Evolutionary conservation across 2,329 filamentous ascomycete species (phyloP), one percentile per base, ranked within the genome.

Genomic region (Aspergillus jensenii): DNA sequence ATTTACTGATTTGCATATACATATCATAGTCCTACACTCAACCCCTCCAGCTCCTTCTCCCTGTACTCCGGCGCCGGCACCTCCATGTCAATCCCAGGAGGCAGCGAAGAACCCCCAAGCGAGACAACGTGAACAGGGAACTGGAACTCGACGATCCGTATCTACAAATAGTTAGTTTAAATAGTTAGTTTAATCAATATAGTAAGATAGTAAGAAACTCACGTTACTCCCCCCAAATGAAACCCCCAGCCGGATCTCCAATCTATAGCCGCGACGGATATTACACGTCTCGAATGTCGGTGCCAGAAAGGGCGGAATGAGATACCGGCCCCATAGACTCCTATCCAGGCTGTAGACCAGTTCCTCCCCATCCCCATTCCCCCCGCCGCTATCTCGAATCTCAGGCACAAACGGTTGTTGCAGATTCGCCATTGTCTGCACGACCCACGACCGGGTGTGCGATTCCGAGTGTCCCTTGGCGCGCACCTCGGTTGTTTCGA

Each of bases 241-340:
- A 46, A 65, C 52, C 3, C 60, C 63, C 9, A 65, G 59, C 27
- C 56, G 37, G 0, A 65, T 17, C 33, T 58, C 50, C 4, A 65
- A 50, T 37, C 51, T 49, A 39, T 63, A 63, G 15, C 35, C 60
- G 17, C 60, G 61, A 19, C 57, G 58, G 41, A 65, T 50, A 53
- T 63, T 65, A 25, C 63, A 64, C 3, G 60, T 62, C 46, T 64
- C 63, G 21, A 65, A 65, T 3, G 48, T 60, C 2, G 63, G 47
- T 2, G 60, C 60, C 19, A 61, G 25, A 27, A 23, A 40, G 3
- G 31, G n/a, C 7, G 63, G 60, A 5, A 65, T n/a, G 21, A 14
- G 31, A 11, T 63, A 46, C 11, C 33, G 19, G n/a, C 33, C 39
- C 37, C 52, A 54, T 37, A 64, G 23, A 23, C 15, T 23, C 3